Evolutionary conservation across 208 protist genomes (phyloP).

Genomic region (Vickermania ingenoplastis): DNA sequence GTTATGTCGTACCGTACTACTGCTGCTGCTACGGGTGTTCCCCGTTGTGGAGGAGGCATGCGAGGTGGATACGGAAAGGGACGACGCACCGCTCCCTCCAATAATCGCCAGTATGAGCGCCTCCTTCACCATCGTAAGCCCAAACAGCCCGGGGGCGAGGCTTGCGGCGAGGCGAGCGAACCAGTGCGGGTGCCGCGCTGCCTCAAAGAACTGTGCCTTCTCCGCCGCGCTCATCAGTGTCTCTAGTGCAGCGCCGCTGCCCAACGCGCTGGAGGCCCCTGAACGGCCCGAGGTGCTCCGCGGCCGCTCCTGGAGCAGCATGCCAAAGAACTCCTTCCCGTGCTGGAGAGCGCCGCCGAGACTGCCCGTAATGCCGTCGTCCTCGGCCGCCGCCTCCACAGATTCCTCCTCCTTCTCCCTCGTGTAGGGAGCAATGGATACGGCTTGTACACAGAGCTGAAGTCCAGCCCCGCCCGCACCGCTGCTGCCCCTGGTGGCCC

Average conservation of each 20-base stretch:
- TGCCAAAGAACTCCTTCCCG: neutral
- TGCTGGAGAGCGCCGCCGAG: neutral
- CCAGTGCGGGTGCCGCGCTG: slow-evolving; percentile 80
- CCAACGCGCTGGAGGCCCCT: neutral
- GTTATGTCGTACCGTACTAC: neutral
- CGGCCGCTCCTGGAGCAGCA: neutral
- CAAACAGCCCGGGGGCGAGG: slow-evolving; percentile 97
- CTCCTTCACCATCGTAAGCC: slow-evolving; percentile 95
- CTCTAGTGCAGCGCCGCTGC: neutral
- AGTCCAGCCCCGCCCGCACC: no score
- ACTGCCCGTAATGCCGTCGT: neutral
- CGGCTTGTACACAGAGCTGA: slow-evolving; percentile 25
- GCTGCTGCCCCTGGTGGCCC: slow-evolving; percentile 23
- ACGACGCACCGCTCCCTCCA: slow-evolving; percentile 60
- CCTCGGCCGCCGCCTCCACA: neutral
- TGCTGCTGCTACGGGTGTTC: slow-evolving; percentile 42
- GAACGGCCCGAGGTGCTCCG: neutral
- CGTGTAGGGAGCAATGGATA: slow-evolving; percentile 12
- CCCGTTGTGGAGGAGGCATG: slow-evolving; percentile 13
- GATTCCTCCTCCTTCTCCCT: neutral
- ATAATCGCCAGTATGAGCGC: slow-evolving; percentile 93
- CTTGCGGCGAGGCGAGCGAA: slow-evolving; percentile 84
- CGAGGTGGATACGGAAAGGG: neutral
- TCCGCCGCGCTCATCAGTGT: slow-evolving; percentile 48
- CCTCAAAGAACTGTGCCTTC: slow-evolving; percentile 69